Evolutionary conservation across 2,329 filamentous ascomycete genomes (phyloP).

Genomic region (Metarhizium anisopliae): DNA sequence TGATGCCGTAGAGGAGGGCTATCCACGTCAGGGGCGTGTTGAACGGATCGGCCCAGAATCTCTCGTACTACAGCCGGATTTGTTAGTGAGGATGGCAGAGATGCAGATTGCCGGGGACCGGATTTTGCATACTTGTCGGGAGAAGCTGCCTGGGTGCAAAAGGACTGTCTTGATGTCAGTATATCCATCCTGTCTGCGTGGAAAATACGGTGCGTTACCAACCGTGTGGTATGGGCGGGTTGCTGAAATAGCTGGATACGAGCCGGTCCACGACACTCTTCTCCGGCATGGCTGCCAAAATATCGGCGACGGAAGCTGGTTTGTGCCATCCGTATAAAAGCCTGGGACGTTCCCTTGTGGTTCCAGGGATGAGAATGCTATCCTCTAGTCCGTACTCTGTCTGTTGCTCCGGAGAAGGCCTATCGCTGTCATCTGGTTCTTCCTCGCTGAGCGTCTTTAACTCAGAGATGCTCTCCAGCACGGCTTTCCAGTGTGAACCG

Average conservation of each 20-base stretch:
- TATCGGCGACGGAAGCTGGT: constrained; percentile 18
- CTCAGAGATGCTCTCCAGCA: constrained; percentile 31
- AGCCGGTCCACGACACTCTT: constrained; percentile 23
- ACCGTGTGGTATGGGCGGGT: constrained; percentile 15
- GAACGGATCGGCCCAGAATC: constrained; percentile 32
- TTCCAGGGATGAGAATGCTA: not conserved
- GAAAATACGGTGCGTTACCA: not conserved
- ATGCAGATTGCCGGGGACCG: not conserved
- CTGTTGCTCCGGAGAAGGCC: not conserved
- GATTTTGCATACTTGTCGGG: not conserved
- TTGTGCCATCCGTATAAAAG: constrained; percentile 23
- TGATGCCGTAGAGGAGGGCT: constrained; percentile 35
- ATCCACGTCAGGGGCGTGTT: constrained; percentile 33
- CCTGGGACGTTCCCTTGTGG: constrained; percentile 9
- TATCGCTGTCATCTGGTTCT: constrained; percentile 4
- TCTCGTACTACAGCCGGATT: constrained; percentile 25
- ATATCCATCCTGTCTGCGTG: too few species aligned
- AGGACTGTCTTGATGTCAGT: not conserved
- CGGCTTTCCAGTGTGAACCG: constrained; percentile 29
- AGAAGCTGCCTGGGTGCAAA: not conserved
- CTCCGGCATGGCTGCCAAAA: constrained; percentile 23
- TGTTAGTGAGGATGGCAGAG: too few species aligned
- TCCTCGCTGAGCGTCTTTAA: constrained; percentile 25
- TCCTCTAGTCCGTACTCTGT: not conserved
- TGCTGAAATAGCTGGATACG: constrained; percentile 27